Evolutionary conservation across 75 land plant genomes (phyloP), one percentile per base, ranked within the genome.

Genomic region (Chamaecyparis obtusa): DNA sequence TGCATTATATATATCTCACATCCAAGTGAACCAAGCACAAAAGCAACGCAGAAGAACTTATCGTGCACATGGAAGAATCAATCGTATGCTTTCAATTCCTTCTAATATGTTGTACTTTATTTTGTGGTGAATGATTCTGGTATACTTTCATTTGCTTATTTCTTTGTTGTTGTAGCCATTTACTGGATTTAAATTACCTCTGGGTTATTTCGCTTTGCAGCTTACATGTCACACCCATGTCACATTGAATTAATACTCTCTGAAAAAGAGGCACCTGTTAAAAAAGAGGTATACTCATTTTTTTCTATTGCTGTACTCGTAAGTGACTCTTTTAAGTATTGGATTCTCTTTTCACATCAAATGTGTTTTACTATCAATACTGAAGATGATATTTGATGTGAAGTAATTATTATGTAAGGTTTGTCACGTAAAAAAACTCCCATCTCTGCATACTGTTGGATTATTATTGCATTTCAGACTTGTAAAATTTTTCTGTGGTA

Each of bases 21-120:
- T 97, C 86, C 99, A 97, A 77, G 99, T 97, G 10, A 97, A 97
- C 91, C 95, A 97, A 71, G 99, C 99, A 8, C 93, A 91, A 91
- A 96, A 95, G 91, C 99, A 97, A 87, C 93, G 99, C 87, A 93
- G 99, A 36, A 90, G 99, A 13, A 97, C 99, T 10, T 97, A 97
- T 88, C 94, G 99, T 75, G 99, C 99, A 24, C 99, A 97, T 86
- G 99, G 99, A 64, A 89, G 99, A 87, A 97, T 97, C 84, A 97
- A 97, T 80, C 97, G 97, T 97, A 90, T 80, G 94, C 94, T 17
- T 57, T 79, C 10, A 74, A 36, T 32, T 32, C 76, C 36, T 33
- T 74, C 16, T 32, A 33, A 11, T 74, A 32, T 74, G 10, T 27
- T 72, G 15, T 32, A 10, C 33, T 74, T 32, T 74, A 74, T 74